Evolutionary conservation across 2,329 filamentous ascomycete genomes (phyloP), one percentile per base, ranked within the genome.

Genomic region (Rhinocladiella mackenziei): DNA sequence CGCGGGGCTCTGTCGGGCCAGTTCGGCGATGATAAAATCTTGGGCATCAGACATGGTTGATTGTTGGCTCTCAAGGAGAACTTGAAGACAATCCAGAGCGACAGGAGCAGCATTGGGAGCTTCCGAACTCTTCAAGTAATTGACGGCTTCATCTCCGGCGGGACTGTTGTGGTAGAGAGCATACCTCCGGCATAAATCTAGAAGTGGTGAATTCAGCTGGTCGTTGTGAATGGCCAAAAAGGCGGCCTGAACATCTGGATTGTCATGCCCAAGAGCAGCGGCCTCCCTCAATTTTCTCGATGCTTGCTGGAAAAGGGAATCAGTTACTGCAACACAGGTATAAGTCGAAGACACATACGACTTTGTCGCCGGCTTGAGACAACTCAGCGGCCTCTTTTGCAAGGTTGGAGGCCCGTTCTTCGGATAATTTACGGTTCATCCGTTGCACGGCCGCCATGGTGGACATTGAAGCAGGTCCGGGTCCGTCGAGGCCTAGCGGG

Each of bases 261-360:
- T 66, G 19, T 71, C 64, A 25, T 69, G 66, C 17, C 67, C 69
- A 22, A 74, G 59, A 19, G 67, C 64, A 34, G 70, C 63, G n/a
- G 71, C 71, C 62, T 73, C 69, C 58, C 69, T 66, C 42, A 74
- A 62, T 53, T 70, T 71, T 51, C 68, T 60, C 30, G 68, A 69
- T 26, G 69, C 70, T 44, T 68, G 65, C 70, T 73, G 48, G 17
- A 44, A 28, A 46, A 26, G 20, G 13, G 22, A 14, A 37, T 28
- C n/a, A 11, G 33, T 14, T 4, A 28, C 5, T 20, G 5, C 18
- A 17, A 4, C 5, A 22, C 20, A 26, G 13, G 10, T 9, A 15
- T 9, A 17, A 25, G 10, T 8, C 4, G 10, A 20, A 29, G 25
- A 43, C 33, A 55, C 61, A 32, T 62, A 72, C 70, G 63, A 70